These are phyloP conservation scores for Globisporangium perplexum DNA, from an alignment of 352 stramenopile genomes.

Conservation along the genomic window DNA sequence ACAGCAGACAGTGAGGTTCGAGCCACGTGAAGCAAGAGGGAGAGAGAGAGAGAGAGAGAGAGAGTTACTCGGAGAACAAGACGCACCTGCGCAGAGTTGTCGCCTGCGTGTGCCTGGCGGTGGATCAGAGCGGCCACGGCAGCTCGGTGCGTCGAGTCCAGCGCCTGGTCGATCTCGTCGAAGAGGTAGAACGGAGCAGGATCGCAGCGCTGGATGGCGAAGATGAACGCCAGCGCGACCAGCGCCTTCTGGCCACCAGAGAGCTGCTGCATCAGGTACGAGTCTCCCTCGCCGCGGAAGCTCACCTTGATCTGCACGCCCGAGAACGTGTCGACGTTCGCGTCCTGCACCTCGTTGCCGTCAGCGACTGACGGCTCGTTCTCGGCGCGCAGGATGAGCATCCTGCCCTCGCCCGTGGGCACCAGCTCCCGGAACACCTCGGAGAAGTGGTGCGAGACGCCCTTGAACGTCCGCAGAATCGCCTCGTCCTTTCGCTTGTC, in stretches of 20 bases:
- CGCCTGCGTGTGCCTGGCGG: slow-evolving; percentile 91
- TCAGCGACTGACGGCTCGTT: slow-evolving; percentile 12
- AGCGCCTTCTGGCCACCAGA: slow-evolving; percentile 99
- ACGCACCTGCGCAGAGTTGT: slow-evolving; percentile 95
- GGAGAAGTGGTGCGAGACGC: slow-evolving; percentile 97
- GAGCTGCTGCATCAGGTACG: slow-evolving; percentile 98
- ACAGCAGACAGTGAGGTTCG: background rate
- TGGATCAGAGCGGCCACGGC: slow-evolving; percentile 97
- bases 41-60: background rate
- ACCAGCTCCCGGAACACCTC: slow-evolving; percentile 98
- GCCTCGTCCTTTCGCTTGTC: slow-evolving; percentile 98
- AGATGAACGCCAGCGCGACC: slow-evolving; percentile 99
- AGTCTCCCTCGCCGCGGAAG: slow-evolving; percentile 95
- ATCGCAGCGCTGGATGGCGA: slow-evolving; percentile 98
- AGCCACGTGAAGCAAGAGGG: background rate
- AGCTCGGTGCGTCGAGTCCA: slow-evolving; percentile 98
- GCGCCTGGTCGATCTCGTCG: slow-evolving; percentile 99
- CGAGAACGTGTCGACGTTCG: slow-evolving; percentile 90
- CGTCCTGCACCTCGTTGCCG: slow-evolving; percentile 19
- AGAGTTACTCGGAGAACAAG: no score
- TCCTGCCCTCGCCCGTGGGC: slow-evolving; percentile 93
- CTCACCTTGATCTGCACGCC: slow-evolving; percentile 98
- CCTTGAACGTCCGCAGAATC: slow-evolving; percentile 98
- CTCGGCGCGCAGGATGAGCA: slow-evolving; percentile 94
- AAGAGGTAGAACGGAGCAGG: slow-evolving; percentile 99